phyloP scores from a whole-genome alignment of 2,329 filamentous ascomycete species.

The Fusarium humuli region DNA sequence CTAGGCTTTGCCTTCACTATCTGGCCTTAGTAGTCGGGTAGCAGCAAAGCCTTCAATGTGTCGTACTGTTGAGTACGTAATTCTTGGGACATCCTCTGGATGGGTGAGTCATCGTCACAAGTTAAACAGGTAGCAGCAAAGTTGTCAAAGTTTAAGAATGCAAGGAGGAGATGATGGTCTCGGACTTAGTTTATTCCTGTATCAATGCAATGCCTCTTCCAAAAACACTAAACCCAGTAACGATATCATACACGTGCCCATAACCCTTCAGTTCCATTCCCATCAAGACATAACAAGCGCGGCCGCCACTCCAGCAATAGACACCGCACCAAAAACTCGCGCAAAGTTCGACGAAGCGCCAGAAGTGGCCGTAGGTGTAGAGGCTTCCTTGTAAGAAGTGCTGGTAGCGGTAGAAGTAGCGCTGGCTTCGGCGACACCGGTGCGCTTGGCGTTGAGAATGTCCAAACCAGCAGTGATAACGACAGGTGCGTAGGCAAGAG shows the following conservation, averaged over 20 bases:
- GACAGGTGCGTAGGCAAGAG: not conserved
- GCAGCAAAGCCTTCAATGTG: not conserved
- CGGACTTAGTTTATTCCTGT: not conserved
- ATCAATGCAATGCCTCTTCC: not conserved
- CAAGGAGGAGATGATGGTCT: not conserved
- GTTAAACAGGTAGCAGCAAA: not conserved
- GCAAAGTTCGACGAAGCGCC: not conserved
- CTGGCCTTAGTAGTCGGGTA: not conserved
- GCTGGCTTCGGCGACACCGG: not conserved
- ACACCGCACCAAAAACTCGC: slow-evolving; percentile 7
- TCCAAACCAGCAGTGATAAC: slow-evolving; percentile 16
- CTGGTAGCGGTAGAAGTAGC: not conserved
- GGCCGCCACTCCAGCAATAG: not conserved
- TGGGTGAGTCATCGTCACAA: not conserved
- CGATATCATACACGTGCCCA: not conserved
- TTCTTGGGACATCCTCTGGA: rapidly evolving
- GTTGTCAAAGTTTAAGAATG: not conserved
- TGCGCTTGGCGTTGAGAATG: slow-evolving; percentile 18
- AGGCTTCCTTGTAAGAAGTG: not conserved
- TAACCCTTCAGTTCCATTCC: not conserved
- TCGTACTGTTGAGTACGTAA: not conserved
- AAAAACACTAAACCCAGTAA: not conserved
- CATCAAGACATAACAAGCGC: not conserved
- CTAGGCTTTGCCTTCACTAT: not conserved
- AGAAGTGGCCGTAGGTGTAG: slow-evolving; percentile 8